Evolutionary conservation across 495 filamentous ascomycete genomes (phyloP).

Genomic region (Haplographium delicatum): DNA sequence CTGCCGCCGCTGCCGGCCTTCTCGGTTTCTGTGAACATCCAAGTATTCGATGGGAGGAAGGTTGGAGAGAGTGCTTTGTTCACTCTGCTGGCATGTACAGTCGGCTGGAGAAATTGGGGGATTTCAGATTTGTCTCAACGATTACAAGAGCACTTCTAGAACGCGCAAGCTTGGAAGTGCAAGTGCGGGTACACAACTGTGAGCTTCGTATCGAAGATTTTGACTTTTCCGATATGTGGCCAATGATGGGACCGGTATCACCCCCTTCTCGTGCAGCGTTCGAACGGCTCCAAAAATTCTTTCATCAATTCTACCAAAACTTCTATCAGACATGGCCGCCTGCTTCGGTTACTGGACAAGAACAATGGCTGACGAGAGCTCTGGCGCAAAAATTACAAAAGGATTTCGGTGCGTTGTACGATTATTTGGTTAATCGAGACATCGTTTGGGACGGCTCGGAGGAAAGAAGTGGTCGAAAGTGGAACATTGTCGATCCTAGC

Average conservation of each 20-base stretch:
- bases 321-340: conserved; percentile 52
- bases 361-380: conserved; percentile 55
- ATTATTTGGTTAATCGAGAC: conserved; percentile 67
- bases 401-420: conserved; percentile 65
- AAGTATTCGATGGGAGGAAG: conserved; percentile 56
- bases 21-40: conserved; percentile 59
- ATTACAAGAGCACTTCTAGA: conserved; percentile 61
- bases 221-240: conserved; percentile 62
- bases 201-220: conserved; percentile 54
- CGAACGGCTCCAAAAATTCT: conserved; percentile 50
- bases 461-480: conserved; percentile 49
- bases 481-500: conserved; percentile 41
- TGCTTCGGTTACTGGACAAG: conserved; percentile 35
- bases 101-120: conserved; percentile 46
- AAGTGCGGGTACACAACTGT: conserved; percentile 55
- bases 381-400: conserved; percentile 52
- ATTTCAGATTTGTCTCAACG: conserved; percentile 54
- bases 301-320: conserved; percentile 47
- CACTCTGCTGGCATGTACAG: conserved; percentile 61
- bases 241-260: conserved; percentile 28
- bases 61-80: conserved; percentile 63
- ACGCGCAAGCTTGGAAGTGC: conserved; percentile 54
- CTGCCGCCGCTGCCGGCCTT: conserved; percentile 54
- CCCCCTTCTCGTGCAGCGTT: conserved; percentile 41
- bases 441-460: conserved; percentile 58